Evolutionary conservation across 1,139 yeast species (phyloP), one percentile per base, ranked within the genome.

Genomic region (Scheffersomyces insectosa): DNA sequence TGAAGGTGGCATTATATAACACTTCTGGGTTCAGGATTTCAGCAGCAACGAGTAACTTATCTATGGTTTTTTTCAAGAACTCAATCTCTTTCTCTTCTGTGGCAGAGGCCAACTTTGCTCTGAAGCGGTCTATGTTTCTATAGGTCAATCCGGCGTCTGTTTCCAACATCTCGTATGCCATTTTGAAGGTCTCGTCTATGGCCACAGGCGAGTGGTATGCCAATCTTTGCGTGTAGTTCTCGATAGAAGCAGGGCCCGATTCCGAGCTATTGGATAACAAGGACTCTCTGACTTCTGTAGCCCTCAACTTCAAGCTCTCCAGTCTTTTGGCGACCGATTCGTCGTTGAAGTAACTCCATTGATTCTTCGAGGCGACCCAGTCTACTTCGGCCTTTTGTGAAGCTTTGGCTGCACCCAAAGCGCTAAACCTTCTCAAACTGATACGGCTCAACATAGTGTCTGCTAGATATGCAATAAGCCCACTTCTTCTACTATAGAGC

Each of bases 11-110:
- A 62, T 87, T 88, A 68, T 79, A 88, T 47, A 81, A 70, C 8
- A 89, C 97, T 64, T 88, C 96, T 7, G 97, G 97, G 61, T 90
- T 88, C 56, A 73, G 64, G 36, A 70, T 55, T 60, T 90, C 95
- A 1, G 95, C 88, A 36, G 57, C 50, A 9, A 60, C 54, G 14
- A 51, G 53, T 38, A 66, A 52, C 25, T 53, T 37, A 27, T 68
- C 66, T 34, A 61, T 56, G 29, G 52, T 44, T 27, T 48, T 45
- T 23, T 46, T 40, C 36, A 45, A 36, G 11, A 39, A 33, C 8
- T 42, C 45, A 15, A 42, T 40, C 3, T 48, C 41, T 5, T 40
- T n/a, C 3, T 42, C 34, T 13, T 51, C 44, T 12, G 52, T 42
- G 25, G 39, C 38, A 29, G 41, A 39, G 11, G 39, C 42, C 36